phyloP scores from a whole-genome alignment of 208 protist genomes.

The Leishmania martiniquensis region DNA sequence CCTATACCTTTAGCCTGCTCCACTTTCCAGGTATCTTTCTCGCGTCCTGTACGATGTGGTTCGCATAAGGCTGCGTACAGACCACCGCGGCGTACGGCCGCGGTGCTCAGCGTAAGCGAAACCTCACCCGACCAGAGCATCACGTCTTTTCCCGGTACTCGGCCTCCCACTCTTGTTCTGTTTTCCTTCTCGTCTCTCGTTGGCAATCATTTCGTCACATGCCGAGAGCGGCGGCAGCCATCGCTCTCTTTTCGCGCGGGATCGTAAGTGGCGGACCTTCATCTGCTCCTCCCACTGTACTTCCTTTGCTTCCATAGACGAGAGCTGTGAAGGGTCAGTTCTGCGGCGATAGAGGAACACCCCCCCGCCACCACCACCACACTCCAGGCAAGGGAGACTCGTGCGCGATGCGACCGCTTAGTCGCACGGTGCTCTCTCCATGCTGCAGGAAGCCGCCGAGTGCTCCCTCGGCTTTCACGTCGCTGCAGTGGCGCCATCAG shows the following conservation, averaged over 20 bases:
- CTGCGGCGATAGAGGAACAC: too few relatives aligned
- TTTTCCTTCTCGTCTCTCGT: neutral
- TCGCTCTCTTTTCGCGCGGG: too few relatives aligned
- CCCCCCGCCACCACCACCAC: too few relatives aligned
- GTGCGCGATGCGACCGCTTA: neutral
- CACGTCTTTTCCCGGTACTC: neutral
- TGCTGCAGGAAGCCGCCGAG: neutral
- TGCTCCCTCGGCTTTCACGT: neutral
- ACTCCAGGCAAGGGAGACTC: neutral
- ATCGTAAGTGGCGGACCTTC: too few relatives aligned
- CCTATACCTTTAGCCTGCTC: neutral
- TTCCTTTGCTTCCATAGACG: too few relatives aligned
- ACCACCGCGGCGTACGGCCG: neutral
- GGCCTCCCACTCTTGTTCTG: too few relatives aligned
- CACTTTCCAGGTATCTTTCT: neutral
- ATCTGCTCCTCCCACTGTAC: too few relatives aligned
- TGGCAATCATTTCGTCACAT: neutral
- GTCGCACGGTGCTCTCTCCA: neutral
- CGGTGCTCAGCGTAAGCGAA: neutral
- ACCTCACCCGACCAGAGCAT: neutral
- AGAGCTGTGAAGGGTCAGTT: too few relatives aligned
- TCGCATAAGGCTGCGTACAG: neutral
- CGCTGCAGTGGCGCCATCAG: neutral
- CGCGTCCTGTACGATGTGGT: neutral
- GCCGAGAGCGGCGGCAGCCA: neutral